Evolutionary conservation across 2,329 filamentous ascomycete genomes (phyloP), one percentile per base, ranked within the genome.

Genomic region (Xylaria hypoxylon): DNA sequence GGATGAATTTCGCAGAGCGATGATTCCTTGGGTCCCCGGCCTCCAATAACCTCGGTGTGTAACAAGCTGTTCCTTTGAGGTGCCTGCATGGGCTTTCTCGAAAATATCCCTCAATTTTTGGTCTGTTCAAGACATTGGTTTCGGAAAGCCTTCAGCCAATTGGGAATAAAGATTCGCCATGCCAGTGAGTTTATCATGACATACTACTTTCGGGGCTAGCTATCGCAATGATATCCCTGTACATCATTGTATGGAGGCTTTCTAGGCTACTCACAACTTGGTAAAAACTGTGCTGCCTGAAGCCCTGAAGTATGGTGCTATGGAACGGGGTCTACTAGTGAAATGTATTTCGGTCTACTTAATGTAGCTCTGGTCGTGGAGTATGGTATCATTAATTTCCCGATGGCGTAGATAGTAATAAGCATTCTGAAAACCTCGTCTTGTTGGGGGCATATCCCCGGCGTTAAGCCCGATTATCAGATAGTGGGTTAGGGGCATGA

Each of bases 221-320:
- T 15, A 42, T 38, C 22, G 19, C 19, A 31, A 52, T 64, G 60
- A 67, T 26, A 67, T 67, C 64, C 52, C 40, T 5, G 15, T 13
- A 19, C 52, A 19, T 42, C 7, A 35, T 24, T 13, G 7, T 42
- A 35, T n/a, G 8, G 19, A 33, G 28, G 6, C 24, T 11, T 33
- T 22, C 24, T 15, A 33, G 2, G 10, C 3, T 8, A 11, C 24
- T n/a, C 3, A 7, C 22, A 19, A n/a, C 45, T 47, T 10, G 15
- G 22, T 31, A 28, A 19, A 2, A 50, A 40, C 1, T 13, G 8
- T 31, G 11, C 13, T 50, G 35, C 35, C 59, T 55, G 8, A 33
- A 38, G 17, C 13, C n/a, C 19, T 13, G 22, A 28, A 24, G 24
- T 40, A 40, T 42, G n/a, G 8, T 4, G 15, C 40, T 47, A 52